Base-by-base conservation (phyloP, 768 basidiomycete species). In the Xerocomus spinulosus region DNA sequence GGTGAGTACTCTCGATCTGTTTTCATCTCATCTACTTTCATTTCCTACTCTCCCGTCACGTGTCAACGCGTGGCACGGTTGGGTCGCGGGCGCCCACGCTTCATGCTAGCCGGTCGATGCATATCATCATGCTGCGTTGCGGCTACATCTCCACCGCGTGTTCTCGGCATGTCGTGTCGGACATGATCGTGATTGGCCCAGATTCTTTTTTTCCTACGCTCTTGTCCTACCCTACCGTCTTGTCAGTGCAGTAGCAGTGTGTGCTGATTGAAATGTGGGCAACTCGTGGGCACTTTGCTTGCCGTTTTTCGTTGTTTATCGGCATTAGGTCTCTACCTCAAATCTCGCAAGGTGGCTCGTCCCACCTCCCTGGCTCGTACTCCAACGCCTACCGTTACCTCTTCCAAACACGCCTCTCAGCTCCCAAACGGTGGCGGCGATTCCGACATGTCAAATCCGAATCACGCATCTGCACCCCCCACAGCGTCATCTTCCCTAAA, bases 301-400 rank as follows among this genome's bases (percentile, higher is more conserved):
- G 47, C 57, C 58, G 52, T 63, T 62, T 56, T 53, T 66, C 55
- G 64, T 56, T 63, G 59, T 61, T 63, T 62, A 61, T 64, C 52
- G 57, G 48, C 59, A 42, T 33, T 75, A 90, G 87, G 87, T 58
- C 84, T 89, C 63, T 90, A 90, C 75, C 83, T 84, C 76, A 91
- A 88, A 78, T 80, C 83, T 54, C 81, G 83, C 67, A 80, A 81
- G 68, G 83, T 82, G 69, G 79, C 83, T 58, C 83, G 85, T 51
- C 86, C 85, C 48, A 70, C 81, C 42, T 77, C 78, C 48, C 75
- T 84, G 50, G 77, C 71, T 21, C 72, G 67, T 46, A 57, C 68
- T 48, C 68, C 68, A 56, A 68, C 63, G 30, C 63, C 67, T 52
- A 55, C 64, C 36, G 54, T 54, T 57, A 58, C 62, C 60, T 66